Evolutionary conservation across 306 rosid species (phyloP).

Genomic region (Albizia julibrissin): DNA sequence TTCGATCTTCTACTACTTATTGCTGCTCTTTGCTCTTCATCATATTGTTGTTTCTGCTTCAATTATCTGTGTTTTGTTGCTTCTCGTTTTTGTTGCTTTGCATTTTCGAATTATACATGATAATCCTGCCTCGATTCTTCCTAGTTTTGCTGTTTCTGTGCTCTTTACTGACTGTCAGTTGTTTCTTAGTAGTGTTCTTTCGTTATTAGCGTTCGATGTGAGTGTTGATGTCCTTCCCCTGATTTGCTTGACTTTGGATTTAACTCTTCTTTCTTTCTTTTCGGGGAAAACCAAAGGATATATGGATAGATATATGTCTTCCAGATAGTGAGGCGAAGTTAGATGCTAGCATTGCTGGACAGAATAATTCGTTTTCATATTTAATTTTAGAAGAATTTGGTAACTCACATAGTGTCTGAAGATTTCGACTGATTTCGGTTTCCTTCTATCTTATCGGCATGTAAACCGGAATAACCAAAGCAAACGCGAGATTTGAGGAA

Average conservation of each 20-base stretch:
- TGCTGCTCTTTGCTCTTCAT: not conserved
- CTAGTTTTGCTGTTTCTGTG: not conserved
- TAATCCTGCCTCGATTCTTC: not conserved
- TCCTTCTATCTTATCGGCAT: not conserved
- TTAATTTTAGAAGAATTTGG: not conserved
- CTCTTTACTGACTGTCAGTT: not conserved
- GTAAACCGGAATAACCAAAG: not conserved
- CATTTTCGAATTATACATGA: not conserved
- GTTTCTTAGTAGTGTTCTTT: not conserved
- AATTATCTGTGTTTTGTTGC: not conserved
- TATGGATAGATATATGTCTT: not conserved
- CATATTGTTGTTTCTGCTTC: slow-evolving; percentile 19
- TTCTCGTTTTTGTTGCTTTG: not conserved
- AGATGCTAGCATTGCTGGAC: not conserved
- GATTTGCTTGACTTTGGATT: slow-evolving; percentile 2
- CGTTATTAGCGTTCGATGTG: slow-evolving; percentile 41
- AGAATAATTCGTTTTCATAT: not conserved
- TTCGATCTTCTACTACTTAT: not conserved
- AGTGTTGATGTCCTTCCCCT: not conserved
- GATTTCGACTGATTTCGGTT: not conserved
- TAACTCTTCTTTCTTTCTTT: slow-evolving; percentile 24
- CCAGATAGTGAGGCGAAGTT: not conserved
- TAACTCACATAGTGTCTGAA: not conserved
- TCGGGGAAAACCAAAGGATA: not conserved
- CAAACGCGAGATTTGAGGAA: not conserved